Evolutionary conservation across 2,329 filamentous ascomycete species (phyloP).

Genomic region (Fusarium sp.): DNA sequence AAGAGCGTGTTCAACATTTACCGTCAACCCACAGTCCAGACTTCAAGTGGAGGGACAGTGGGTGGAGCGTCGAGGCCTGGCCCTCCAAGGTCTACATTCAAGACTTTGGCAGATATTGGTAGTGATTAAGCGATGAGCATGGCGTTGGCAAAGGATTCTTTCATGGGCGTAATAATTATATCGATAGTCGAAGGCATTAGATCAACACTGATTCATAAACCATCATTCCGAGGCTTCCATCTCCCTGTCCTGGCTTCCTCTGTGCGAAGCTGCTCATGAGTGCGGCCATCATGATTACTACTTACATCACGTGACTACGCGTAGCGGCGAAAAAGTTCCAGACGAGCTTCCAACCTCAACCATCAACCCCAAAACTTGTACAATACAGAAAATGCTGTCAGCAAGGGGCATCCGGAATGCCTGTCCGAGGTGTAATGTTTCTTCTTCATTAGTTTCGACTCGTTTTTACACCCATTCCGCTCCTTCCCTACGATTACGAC

Average conservation of each 20-base stretch:
- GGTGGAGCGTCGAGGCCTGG: conserved; percentile 39
- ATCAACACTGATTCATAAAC: not conserved
- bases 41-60: conserved; percentile 36
- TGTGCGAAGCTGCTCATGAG: not conserved
- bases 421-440: conserved; percentile 45
- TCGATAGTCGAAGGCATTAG: conserved; percentile 1
- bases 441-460: conserved; percentile 23
- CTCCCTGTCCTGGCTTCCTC: not conserved
- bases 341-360: conserved; percentile 16
- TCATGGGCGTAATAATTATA: not conserved
- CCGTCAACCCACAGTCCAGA: conserved; percentile 46
- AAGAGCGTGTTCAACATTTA: conserved; percentile 69
- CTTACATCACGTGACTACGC: conserved; percentile 47
- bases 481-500: conserved; percentile 31
- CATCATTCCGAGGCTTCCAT: not conserved
- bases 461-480: conserved; percentile 21
- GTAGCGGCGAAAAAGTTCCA: conserved; percentile 41
- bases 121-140: conserved; percentile 35
- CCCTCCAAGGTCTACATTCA: conserved; percentile 56
- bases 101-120: conserved; percentile 66
- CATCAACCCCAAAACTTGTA: conserved; percentile 26
- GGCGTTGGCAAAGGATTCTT: conserved; percentile 9
- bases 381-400: conserved; percentile 50
- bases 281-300: conserved; percentile 8
- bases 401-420: conserved; percentile 49